These are phyloP conservation scores for Leishmania tropica DNA, from an alignment of 208 protist species.

Conservation along the genomic window DNA sequence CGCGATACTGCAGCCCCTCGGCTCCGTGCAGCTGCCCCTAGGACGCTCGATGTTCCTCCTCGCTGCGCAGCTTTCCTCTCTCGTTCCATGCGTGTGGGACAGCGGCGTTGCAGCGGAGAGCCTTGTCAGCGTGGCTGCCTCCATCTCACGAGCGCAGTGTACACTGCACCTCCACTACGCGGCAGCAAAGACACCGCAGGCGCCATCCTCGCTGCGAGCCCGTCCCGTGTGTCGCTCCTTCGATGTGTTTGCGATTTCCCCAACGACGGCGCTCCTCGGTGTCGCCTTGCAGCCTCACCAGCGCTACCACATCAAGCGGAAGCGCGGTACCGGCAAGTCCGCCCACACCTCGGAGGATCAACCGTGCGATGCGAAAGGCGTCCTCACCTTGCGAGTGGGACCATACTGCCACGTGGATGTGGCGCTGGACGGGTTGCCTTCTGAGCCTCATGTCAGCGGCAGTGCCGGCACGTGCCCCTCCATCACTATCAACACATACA, in stretches of 20 bases:
- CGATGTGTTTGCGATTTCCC: slow-evolving; percentile 21
- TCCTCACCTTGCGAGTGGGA: slow-evolving; percentile 24
- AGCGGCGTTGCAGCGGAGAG: not conserved
- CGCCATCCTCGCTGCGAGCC: not conserved
- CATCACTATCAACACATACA: not conserved
- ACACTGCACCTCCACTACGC: slow-evolving; percentile 22
- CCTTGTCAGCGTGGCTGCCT: not conserved
- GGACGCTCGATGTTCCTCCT: slow-evolving; percentile 9
- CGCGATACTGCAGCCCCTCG: not conserved
- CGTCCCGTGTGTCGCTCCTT: slow-evolving; percentile 18
- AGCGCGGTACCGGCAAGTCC: not conserved
- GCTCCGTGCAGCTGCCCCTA: slow-evolving; percentile 13
- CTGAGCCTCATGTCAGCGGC: not conserved
- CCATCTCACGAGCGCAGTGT: slow-evolving; percentile 30
- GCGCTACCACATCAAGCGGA: slow-evolving; percentile 38
- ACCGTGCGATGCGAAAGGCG: not conserved
- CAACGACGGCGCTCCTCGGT: slow-evolving; percentile 21
- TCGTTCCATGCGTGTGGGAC: not conserved
- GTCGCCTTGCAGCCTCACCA: slow-evolving; percentile 44
- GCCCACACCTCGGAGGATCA: not conserved
- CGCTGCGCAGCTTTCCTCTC: not conserved
- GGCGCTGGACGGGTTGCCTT: slow-evolving; percentile 7
- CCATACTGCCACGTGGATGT: slow-evolving; percentile 26
- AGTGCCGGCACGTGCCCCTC: not conserved
- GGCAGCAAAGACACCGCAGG: not conserved